A percentile compares a stretch with the other conserved stretches of the same genome.
Conservation (phyloP, 2,329 filamentous ascomycete species). For the Tolypocladium inflatum region DNA sequence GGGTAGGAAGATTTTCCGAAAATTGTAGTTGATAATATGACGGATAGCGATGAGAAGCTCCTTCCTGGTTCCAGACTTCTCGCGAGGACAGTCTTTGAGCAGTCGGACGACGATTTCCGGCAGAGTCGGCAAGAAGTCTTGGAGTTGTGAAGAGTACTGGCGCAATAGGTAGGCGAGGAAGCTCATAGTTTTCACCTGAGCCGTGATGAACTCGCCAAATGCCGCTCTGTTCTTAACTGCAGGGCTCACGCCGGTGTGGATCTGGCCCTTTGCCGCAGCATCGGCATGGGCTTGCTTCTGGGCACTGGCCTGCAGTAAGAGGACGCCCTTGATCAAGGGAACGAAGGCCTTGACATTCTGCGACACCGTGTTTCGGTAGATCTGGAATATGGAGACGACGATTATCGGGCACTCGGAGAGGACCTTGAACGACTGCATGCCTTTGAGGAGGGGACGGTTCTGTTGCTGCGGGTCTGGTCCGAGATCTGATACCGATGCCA, state of each 20-base stretch:
- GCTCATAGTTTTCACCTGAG: constrained; percentile 99
- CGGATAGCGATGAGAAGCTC: constrained; percentile 92
- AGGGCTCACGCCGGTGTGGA: constrained; percentile 88
- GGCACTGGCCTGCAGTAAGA: constrained; percentile 81
- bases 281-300: constrained; percentile 88
- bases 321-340: constrained; percentile 82
- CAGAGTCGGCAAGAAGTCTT: constrained; percentile 77
- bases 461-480: constrained; percentile 74
- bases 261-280: constrained; percentile 65
- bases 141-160: constrained; percentile 76
- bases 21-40: constrained; percentile 99
- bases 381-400: constrained; percentile 95
- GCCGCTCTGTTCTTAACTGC: constrained; percentile 89
- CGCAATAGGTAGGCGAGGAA: constrained; percentile 89
- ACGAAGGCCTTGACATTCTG: constrained; percentile 88
- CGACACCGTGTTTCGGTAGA: constrained; percentile 69
- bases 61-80: constrained; percentile 89
- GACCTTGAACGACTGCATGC: constrained; percentile 99
- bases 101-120: constrained; percentile 86
- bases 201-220: constrained; percentile 95
- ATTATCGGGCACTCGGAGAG: constrained; percentile 97
- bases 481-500: constrained; percentile 71
- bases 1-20: constrained; percentile 83
- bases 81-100: constrained; percentile 85
- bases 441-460: constrained; percentile 71